Evolutionary conservation across 257 asterid species (phyloP), one percentile per base, ranked within the genome.

Genomic region (Fraxinus excelsior): DNA sequence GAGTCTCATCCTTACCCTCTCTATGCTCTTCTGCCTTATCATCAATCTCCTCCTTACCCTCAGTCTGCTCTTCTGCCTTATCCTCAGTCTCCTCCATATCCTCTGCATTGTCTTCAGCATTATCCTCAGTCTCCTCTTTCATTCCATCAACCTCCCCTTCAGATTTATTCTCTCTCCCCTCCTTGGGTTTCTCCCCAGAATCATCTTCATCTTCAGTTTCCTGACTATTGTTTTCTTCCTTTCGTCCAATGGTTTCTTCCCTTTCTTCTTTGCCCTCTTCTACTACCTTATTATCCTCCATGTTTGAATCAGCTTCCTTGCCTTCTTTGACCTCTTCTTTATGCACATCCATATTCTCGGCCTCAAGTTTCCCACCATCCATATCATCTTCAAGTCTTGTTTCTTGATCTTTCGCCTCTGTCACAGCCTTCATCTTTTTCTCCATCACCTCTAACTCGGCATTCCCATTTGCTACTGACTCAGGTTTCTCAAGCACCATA

Each of bases 381-480:
- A 38, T 73, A 75, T 81, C 88, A 66, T 76, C 84, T 67, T 79
- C 84, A 78, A 76, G 80, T 60, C 77, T 74, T 13, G 73, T 60
- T 78, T 76, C 81, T 16, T 68, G 85, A 70, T 74, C 83, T 58
- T 73, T 77, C 67, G 53, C 72, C 60, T 79, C 86, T 51, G 38
- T 34, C 68, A 46, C 77, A 66, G 80, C 64, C 71, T 79, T 86
- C 0, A 62, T 62, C 60, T 58, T 84, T 49, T 56, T 82, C 77
- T 82, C 90, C 38, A 62, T 83, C 79, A 34, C 37, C 70, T 65
- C 78, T 2, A 56, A 53, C 4, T 21, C 67, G 0, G 37, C 80
- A 28, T 79, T 79, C 29, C 86, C 94, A 82, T 90, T 90, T 44
- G 78, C 84, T 64, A 77, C 80, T 19, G 87, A 77, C 83, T 83